Base-by-base conservation (phyloP, 345 rosid genomes). In the Eutrema yunnanense region DNA sequence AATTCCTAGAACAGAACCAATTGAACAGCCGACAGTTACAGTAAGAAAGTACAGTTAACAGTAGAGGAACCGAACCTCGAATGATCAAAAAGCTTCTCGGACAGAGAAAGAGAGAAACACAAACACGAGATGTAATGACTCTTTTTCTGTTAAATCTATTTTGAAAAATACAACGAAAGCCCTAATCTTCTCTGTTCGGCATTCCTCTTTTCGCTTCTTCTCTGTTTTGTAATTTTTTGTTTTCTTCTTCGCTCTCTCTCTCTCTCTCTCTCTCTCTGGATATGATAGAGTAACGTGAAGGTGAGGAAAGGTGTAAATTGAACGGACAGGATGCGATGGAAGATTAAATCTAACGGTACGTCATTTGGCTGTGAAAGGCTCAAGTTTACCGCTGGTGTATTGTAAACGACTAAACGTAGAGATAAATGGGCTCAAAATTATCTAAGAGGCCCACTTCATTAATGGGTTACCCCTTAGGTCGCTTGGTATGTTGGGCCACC, bases 131-230 rank as follows among this genome's bases (percentile, higher is more conserved):
- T 22, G 38, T n/a, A 49, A 26, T 33, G 12, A 56, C 64, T 41
- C 5, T 14, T 2, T 62, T 30, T 47, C 2, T 9, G 29, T 27
- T 12, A 7, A 43, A 43, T 33, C 34, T 38, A 40, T 29, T n/a
- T 48, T 19, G 8, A 37, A 63, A 65, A 65, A 52, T 11, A 50
- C 11, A 32, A 61, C 22, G 16, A 57, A 64, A 75, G 65, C 79
- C 79, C 79, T 75, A 75, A 69, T 62, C 66, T 56, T 56, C 76
- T 63, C 62, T 73, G 19, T 65, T 73, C 64, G 48, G 5, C 67
- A 61, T 61, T 52, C 6, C 59, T 70, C 74, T 37, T 37, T 57
- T 41, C 32, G 8, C 71, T 58, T 56, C 65, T 54, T 66, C 78
- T 56, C 65, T 48, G 65, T 73, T 73, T 62, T 12, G 67, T 12